Percentiles rank a stretch among this genome's conserved stretches.
Conservation (phyloP, 805 yeast genomes). For the Saturnispora saitoi region DNA sequence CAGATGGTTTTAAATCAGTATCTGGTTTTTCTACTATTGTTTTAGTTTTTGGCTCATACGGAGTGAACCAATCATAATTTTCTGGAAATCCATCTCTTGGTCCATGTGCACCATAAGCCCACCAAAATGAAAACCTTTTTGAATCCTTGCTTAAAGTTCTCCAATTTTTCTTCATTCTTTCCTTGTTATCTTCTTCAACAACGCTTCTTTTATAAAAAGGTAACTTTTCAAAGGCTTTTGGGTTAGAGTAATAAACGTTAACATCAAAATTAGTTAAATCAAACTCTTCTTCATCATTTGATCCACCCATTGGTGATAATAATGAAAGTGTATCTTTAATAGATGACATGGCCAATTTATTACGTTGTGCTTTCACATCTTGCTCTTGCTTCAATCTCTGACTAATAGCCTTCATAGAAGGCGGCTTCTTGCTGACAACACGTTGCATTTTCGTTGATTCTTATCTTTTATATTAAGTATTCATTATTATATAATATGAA, state of each 20-base stretch:
- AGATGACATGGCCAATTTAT: slow-evolving; percentile 32
- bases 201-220: slow-evolving; percentile 49
- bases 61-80: slow-evolving; percentile 32
- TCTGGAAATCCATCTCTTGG: slow-evolving; percentile 48
- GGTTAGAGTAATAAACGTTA: slow-evolving; percentile 25
- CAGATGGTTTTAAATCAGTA: not conserved
- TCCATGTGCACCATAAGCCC: slow-evolving; percentile 66
- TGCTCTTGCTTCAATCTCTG: slow-evolving; percentile 22
- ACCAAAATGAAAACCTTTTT: slow-evolving; percentile 50
- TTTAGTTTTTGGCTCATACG: slow-evolving; percentile 4
- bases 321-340: slow-evolving; percentile 32
- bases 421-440: not conserved
- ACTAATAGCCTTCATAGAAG: slow-evolving; percentile 12
- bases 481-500: not conserved
- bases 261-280: slow-evolving; percentile 28
- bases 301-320: slow-evolving; percentile 24
- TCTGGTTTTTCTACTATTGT: not conserved
- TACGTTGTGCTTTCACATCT: slow-evolving; percentile 25
- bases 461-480: not conserved
- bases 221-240: slow-evolving; percentile 24
- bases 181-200: slow-evolving; percentile 40
- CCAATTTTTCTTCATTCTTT: slow-evolving; percentile 48
- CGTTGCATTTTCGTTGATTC: not conserved
- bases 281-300: slow-evolving; percentile 25
- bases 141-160: slow-evolving; percentile 35